These are phyloP conservation scores for Artomyces pyxidatus DNA, from an alignment of 768 basidiomycete species.

Conservation along the genomic window DNA sequence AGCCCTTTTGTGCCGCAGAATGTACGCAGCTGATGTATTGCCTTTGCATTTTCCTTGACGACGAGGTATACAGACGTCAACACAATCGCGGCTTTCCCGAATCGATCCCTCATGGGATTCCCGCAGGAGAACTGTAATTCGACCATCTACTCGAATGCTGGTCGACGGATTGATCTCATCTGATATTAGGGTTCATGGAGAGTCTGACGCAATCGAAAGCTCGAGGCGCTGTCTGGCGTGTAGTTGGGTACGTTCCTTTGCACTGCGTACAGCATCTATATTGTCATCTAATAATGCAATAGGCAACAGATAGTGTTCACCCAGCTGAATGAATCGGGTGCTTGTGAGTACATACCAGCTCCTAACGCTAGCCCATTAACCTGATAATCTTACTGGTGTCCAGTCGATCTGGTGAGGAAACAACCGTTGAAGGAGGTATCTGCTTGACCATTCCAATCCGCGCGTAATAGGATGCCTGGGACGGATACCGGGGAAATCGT, in stretches of 20 bases:
- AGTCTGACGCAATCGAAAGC: conserved; percentile 37
- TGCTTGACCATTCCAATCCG: too few relatives aligned
- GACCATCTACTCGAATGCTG: neutral
- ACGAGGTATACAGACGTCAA: conserved; percentile 29
- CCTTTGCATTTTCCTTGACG: neutral
- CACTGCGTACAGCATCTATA: neutral
- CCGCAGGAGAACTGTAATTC: conserved; percentile 43
- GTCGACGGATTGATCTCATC: neutral
- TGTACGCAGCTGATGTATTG: neutral
- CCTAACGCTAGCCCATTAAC: conserved; percentile 24
- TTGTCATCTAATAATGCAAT: neutral
- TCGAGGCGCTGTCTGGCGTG: conserved; percentile 45
- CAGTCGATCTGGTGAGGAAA: conserved; percentile 2
- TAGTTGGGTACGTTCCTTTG: conserved; percentile 39
- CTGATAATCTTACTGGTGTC: too few relatives aligned
- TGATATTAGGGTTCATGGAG: conserved; percentile 36
- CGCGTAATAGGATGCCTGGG: conserved; percentile 42
- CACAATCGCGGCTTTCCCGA: conserved; percentile 31
- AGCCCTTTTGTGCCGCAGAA: conserved; percentile 4
- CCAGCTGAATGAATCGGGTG: conserved; percentile 32
- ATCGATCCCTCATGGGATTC: conserved; percentile 47
- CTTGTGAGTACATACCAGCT: conserved; percentile 24
- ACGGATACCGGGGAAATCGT: conserved; percentile 51
- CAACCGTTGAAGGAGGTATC: too few relatives aligned
- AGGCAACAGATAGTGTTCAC: conserved; percentile 54